Evolutionary conservation across 352 stramenopile species (phyloP).

Genomic region (Phytophthora quininea): DNA sequence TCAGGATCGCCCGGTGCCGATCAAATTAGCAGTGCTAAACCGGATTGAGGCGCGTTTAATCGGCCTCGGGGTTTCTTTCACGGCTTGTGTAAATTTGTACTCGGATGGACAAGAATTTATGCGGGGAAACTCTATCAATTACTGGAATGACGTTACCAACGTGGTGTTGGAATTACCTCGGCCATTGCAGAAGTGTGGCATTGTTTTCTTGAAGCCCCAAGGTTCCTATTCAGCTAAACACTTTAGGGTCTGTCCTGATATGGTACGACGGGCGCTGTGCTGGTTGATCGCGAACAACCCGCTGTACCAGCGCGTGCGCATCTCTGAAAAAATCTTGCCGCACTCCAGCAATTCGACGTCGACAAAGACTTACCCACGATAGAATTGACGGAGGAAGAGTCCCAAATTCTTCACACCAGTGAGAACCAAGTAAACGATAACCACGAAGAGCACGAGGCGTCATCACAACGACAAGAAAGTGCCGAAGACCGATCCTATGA

Average conservation of each 20-base stretch:
- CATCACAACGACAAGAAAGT: neutral
- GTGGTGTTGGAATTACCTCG: neutral
- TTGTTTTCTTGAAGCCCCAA: neutral
- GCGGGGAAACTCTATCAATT: constrained; percentile 5
- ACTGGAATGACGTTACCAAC: constrained; percentile 1
- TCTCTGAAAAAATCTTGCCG: constrained; percentile 1
- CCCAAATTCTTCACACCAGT: neutral
- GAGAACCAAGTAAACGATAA: neutral
- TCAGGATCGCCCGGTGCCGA: neutral
- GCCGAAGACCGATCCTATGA: too few relatives aligned
- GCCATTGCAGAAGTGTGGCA: neutral
- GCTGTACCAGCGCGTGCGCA: neutral
- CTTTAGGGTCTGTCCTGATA: neutral
- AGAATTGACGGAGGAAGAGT: neutral
- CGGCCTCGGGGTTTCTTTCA: constrained; percentile 1
- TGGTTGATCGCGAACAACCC: constrained; percentile 8
- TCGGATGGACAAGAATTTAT: constrained; percentile 1
- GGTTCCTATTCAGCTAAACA: neutral
- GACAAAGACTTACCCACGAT: neutral
- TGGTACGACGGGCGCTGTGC: neutral
- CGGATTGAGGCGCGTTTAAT: neutral
- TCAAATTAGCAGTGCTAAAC: neutral
- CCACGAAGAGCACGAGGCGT: neutral
- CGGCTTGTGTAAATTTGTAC: neutral
- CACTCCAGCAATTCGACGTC: neutral